Evolutionary conservation across 1,139 yeast genomes (phyloP), one percentile per base, ranked within the genome.

Genomic region (Yamadazyma diospyri): DNA sequence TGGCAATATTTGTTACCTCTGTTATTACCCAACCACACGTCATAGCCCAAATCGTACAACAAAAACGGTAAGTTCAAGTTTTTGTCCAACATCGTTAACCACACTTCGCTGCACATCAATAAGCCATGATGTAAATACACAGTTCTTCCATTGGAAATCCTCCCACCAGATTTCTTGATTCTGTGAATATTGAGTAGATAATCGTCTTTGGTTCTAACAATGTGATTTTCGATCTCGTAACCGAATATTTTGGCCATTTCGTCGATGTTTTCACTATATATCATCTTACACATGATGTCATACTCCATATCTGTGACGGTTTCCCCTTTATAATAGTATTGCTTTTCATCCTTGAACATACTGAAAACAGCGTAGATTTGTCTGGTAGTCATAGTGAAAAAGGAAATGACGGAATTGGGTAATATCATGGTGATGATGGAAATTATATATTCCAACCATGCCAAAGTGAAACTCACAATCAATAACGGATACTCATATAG

Each of bases 21-120:
- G 50, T 87, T 87, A 55, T 87, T 87, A 1, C 96, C 96, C 42
- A 87, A 60, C 89, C 94, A 87, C n/a, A 87, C 95, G 51, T 87
- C 95, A 53, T 79, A 87, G 3, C 95, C 95, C 40, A 78, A 55
- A 41, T 85, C 89, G 36, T 81, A 85, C 29, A 89, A 65, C 2
- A 76, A 64, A 50, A 84, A 81, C 0, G 97, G 96, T 34, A 89
- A 57, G 48, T 85, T 84, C 33, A 71, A 67, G 25, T 74, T 52
- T 27, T 77, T 73, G 11, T 79, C 75, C 22, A 78, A 54, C 73
- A 78, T 79, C 19, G 92, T 76, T 28, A 84, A 77, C 97, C 95
- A 86, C 6, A 89, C 75, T 49, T 89, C 97, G 32, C 94, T 79
- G 51, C 81, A 79, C 97, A 89, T 89, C 43, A 89, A 68, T 36